A percentile compares a stretch with the other conserved stretches of the same genome.
These are phyloP conservation scores for Verticillium klebahnii DNA, from an alignment of 2,329 filamentous ascomycete species.

Conservation along the genomic window DNA sequence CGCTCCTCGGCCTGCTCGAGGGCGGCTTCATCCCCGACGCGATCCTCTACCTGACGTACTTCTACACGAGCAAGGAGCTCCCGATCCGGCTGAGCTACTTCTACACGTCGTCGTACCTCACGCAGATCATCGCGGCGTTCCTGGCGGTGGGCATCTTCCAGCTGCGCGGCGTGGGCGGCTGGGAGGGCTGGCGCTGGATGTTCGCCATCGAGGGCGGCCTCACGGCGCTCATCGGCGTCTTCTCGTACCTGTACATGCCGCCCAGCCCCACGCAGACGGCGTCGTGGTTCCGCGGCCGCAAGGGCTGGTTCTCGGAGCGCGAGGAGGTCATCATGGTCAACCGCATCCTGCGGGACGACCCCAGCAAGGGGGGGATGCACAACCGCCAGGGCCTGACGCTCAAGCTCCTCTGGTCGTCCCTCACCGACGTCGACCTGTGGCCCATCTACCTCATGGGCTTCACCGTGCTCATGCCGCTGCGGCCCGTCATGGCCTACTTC, in stretches of 20 bases:
- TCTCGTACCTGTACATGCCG: constrained; percentile 45
- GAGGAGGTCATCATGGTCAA: constrained; percentile 63
- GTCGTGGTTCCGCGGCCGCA: constrained; percentile 47
- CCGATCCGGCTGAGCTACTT: constrained; percentile 61
- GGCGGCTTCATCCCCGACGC: constrained; percentile 54
- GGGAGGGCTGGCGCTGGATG: constrained; percentile 50
- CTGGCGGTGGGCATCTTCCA: constrained; percentile 50
- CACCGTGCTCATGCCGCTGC: constrained; percentile 19
- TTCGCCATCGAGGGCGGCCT: constrained; percentile 37
- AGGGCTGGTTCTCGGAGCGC: constrained; percentile 52
- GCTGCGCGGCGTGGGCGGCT: constrained; percentile 40
- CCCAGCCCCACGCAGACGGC: constrained; percentile 56
- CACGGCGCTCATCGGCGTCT: constrained; percentile 22
- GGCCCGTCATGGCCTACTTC: constrained; percentile 32
- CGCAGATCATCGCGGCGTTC: constrained; percentile 45
- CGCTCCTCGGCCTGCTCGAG: constrained; percentile 42
- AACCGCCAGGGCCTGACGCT: constrained; percentile 47
- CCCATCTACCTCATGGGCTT: constrained; percentile 41
- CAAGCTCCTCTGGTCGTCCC: constrained; percentile 36
- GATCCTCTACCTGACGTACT: constrained; percentile 51
- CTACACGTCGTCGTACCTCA: constrained; percentile 56
- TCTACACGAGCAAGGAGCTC: constrained; percentile 63
- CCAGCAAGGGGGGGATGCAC: constrained; percentile 40
- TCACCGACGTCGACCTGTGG: constrained; percentile 52
- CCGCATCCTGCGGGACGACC: constrained; percentile 34